These are phyloP conservation scores for Arthroderma uncinatum DNA, from an alignment of 2,329 filamentous ascomycete species.

Conservation along the genomic window DNA sequence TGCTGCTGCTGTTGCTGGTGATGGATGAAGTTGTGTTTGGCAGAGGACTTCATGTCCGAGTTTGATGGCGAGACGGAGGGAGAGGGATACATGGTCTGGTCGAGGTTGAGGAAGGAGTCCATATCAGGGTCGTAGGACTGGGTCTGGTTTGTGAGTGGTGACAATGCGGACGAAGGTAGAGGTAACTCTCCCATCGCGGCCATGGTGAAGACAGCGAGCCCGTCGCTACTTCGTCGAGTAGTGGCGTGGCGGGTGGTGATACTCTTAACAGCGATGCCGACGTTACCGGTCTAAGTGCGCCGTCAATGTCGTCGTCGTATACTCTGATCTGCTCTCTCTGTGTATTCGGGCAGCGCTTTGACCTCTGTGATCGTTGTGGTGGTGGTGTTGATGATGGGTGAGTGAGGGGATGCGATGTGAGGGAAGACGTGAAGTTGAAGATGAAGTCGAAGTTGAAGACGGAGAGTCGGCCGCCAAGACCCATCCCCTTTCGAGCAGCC, in stretches of 20 bases:
- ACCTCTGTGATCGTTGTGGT: background rate
- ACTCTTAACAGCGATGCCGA: too few relatives aligned
- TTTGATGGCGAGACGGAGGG: slow-evolving; percentile 15
- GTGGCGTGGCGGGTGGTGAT: too few relatives aligned
- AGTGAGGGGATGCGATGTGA: too few relatives aligned
- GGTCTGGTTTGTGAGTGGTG: slow-evolving; percentile 24
- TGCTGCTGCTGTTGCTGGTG: slow-evolving; percentile 28
- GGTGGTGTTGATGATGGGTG: background rate
- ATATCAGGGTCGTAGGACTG: slow-evolving; percentile 33
- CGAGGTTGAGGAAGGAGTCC: slow-evolving; percentile 39
- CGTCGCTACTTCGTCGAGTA: too few relatives aligned
- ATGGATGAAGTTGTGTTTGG: slow-evolving; percentile 18
- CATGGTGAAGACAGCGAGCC: slow-evolving; percentile 11
- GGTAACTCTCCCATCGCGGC: slow-evolving; percentile 13
- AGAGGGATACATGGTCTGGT: slow-evolving; percentile 34
- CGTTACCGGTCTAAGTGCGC: too few relatives aligned
- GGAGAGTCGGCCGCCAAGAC: slow-evolving; percentile 4
- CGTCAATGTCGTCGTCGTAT: too few relatives aligned
- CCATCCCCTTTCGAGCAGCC: slow-evolving; percentile 13
- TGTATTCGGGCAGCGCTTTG: background rate
- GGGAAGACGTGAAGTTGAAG: background rate
- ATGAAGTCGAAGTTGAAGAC: background rate
- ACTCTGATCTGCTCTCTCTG: too few relatives aligned
- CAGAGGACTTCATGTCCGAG: slow-evolving; percentile 9
- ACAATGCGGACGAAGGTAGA: slow-evolving; percentile 20